These are phyloP conservation scores for Polyporus arcularius DNA, from an alignment of 768 basidiomycete species.

Conservation along the genomic window DNA sequence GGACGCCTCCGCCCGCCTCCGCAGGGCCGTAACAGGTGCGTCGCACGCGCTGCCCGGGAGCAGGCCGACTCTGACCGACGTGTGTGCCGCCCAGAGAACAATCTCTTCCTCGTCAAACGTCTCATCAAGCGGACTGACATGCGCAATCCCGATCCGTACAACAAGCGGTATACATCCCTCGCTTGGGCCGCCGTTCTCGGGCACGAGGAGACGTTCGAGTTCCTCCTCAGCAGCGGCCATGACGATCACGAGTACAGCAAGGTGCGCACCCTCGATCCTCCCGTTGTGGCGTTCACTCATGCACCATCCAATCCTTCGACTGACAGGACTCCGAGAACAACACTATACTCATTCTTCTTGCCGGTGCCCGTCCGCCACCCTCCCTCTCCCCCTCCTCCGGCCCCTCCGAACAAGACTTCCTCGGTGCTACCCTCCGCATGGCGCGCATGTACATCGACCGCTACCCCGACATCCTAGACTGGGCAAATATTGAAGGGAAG, in stretches of 20 bases:
- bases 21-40: conserved; percentile 78
- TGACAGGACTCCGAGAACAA: conserved; percentile 87
- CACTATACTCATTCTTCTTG: conserved; percentile 91
- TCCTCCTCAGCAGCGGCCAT: conserved; percentile 80
- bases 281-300: not conserved
- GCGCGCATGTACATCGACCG: conserved; percentile 84
- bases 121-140: conserved; percentile 85
- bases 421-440: conserved; percentile 81
- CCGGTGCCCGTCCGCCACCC: conserved; percentile 66
- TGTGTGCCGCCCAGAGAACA: conserved; percentile 67
- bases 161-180: conserved; percentile 79
- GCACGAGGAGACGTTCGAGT: conserved; percentile 92
- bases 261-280: conserved; percentile 45
- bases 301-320: not conserved
- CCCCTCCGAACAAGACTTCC: conserved; percentile 57
- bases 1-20: conserved; percentile 71
- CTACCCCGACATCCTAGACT: conserved; percentile 85
- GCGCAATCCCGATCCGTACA: conserved; percentile 83
- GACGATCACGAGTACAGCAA: conserved; percentile 92
- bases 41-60: not conserved
- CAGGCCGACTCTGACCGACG: not conserved
- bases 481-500: conserved; percentile 89
- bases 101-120: conserved; percentile 88
- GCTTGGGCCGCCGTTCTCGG: conserved; percentile 91
- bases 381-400: conserved; percentile 48